Base-by-base conservation (phyloP, 306 rosid genomes). In the Mucuna pruriens region DNA sequence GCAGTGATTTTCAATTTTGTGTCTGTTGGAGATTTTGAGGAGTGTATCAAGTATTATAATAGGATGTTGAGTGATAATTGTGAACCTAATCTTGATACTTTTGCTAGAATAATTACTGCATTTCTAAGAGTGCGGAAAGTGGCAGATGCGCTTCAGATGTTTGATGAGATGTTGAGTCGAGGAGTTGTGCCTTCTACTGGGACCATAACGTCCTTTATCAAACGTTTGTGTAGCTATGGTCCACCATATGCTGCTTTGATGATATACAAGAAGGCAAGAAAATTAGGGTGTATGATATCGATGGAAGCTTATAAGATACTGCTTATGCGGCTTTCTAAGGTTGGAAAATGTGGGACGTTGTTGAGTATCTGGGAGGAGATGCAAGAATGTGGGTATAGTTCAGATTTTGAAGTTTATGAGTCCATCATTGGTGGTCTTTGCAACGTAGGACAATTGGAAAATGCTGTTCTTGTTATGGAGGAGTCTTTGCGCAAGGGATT, bases 381-480 rank as follows among this genome's bases (percentile, higher is more conserved):
- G 97, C 97, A 91, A 67, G 94, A 86, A 22, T 85, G 91, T 61
- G 97, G 98, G 58, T 88, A 87, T 89, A 84, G 73, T 65, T 85
- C 94, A 5, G 98, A 93, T 70, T 58, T 76, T 72, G 92, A 92
- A 81, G 93, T 90, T 82, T 95, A 95, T 60, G 97, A 93, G 88
- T 87, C 78, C 80, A 86, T 90, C 77, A 87, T 91, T 26, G 78
- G 67, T 64, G 97, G 99, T 58, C 97, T 92, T 78, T 91, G 94
- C 85, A 91, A 87, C 80, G 61, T 85, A 15, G 99, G 97, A 75
- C 95, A 91, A 73, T 94, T 95, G 73, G 97, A 95, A 76, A 90
- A 87, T 84, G 97, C 95, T 19, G 94, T 89, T 85, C 94, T 88
- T 84, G 97, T 90, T 74, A 90, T 91, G 99, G 97, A 93, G 87